phyloP scores from a whole-genome alignment of 2,329 filamentous ascomycete genomes.

The Akanthomyces lecanii region DNA sequence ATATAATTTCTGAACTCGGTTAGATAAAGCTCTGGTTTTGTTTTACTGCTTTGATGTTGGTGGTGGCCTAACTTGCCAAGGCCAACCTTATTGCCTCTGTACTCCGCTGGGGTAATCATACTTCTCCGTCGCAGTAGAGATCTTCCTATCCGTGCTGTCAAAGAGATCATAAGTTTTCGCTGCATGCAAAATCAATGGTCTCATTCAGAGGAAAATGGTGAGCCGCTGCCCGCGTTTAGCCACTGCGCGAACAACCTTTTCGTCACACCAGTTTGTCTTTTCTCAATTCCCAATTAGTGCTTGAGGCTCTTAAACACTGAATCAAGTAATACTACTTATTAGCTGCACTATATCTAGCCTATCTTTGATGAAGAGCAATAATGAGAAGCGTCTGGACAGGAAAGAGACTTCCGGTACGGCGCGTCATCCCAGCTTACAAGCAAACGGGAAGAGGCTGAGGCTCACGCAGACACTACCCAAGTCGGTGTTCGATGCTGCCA shows the following conservation, averaged over 20 bases:
- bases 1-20: constrained; percentile 86
- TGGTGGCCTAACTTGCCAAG: constrained; percentile 34
- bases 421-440: no score
- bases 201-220: constrained; percentile 77
- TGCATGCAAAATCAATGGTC: constrained; percentile 80
- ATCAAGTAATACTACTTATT: constrained; percentile 54
- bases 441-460: no score
- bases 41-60: no score
- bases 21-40: not conserved
- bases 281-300: constrained; percentile 83
- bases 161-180: constrained; percentile 72
- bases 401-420: no score
- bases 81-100: constrained; percentile 41
- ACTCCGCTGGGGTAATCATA: constrained; percentile 69
- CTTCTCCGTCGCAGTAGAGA: constrained; percentile 78
- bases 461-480: no score
- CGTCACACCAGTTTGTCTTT: constrained; percentile 44
- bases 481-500: no score
- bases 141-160: constrained; percentile 72
- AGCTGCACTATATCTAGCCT: no score
- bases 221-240: constrained; percentile 66
- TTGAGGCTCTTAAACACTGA: constrained; percentile 72
- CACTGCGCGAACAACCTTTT: constrained; percentile 38
- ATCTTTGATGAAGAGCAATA: no score
- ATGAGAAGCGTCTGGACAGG: no score